A percentile compares a stretch with the other conserved stretches of the same genome.
Conservation (phyloP, 805 yeast species). For the Saturnispora besseyi region DNA sequence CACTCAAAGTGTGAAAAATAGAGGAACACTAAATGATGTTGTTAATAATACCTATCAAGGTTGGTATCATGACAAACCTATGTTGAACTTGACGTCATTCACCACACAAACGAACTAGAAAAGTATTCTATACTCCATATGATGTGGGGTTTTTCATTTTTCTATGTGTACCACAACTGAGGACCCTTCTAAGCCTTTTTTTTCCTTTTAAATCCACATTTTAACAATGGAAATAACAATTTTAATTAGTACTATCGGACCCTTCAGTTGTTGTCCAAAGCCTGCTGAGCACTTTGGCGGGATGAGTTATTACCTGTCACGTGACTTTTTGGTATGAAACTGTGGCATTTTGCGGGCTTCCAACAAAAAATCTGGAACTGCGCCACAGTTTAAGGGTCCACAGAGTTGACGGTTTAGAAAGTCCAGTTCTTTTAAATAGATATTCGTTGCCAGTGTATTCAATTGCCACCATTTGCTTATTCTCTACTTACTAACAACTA, state of each 20-base stretch:
- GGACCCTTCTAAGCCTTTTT: too few species aligned
- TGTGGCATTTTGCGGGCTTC: neutral
- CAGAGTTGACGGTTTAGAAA: neutral
- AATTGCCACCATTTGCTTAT: neutral
- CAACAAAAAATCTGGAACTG: neutral
- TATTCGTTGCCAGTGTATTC: neutral
- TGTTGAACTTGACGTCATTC: too few species aligned
- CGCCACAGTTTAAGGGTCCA: constrained; percentile 1
- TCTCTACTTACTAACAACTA: neutral
- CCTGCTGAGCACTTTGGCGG: neutral
- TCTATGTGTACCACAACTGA: too few species aligned
- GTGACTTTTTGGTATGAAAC: neutral
- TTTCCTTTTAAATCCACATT: too few species aligned
- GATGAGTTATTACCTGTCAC: neutral
- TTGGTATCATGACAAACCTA: too few species aligned
- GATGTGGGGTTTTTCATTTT: too few species aligned
- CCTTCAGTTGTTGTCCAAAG: neutral
- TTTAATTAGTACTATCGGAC: neutral
- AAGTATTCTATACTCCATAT: too few species aligned
- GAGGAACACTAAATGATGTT: too few species aligned
- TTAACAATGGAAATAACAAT: neutral
- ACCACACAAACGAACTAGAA: too few species aligned
- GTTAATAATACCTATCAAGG: too few species aligned
- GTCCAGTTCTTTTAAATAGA: neutral
- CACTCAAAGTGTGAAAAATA: too few species aligned